Base-by-base conservation (phyloP, 306 rosid genomes). In the Lithocarpus polystachyus region DNA sequence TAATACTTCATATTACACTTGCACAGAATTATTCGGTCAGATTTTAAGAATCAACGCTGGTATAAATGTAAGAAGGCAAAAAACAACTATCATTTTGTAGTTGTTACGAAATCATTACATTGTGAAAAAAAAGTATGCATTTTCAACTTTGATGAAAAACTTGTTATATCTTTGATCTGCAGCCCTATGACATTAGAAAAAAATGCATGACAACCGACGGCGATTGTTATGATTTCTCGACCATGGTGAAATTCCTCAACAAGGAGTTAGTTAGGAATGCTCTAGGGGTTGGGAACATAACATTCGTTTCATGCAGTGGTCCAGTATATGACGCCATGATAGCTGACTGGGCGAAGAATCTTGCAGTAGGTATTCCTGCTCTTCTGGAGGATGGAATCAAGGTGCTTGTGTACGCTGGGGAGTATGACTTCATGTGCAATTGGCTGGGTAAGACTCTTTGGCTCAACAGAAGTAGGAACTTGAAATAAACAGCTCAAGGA, bases 141-240 rank as follows among this genome's bases (percentile, higher is more conserved):
- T 56, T 76, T 62, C n/a, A 37, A 73, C 65, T 82, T 77, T 57
- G 82, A 53, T 77, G 26, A 64, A 53, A n/a, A 55, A 11, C 69
- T n/a, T 77, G n/a, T 26, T 68, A 67, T 12, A 18, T 83, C 12
- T 80, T 78, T 56, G 29, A 76, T 76, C 12, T 89, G 89, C 88
- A 95, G 99, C 84, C 89, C 85, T 95, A 91, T 72, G 99, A 95
- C 84, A 83, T 93, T 9, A 95, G 98, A 84, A 95, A 90, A 87
- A 52, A 91, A 79, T 95, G 96, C 61, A 83, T 6, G 3, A 0
- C 45, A 40, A 40, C 45, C 45, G 1, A 8, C 33, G 91, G 91
- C 59, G 15, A 6, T 61, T 95, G 97, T 74, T 90, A 91, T 59
- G 94, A 95, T 86, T 91, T 95, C 88, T 90, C 98, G 55, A 81